Evolutionary conservation across 78 protist species (phyloP).

Genomic region (Dictyostelium firmibasis): DNA sequence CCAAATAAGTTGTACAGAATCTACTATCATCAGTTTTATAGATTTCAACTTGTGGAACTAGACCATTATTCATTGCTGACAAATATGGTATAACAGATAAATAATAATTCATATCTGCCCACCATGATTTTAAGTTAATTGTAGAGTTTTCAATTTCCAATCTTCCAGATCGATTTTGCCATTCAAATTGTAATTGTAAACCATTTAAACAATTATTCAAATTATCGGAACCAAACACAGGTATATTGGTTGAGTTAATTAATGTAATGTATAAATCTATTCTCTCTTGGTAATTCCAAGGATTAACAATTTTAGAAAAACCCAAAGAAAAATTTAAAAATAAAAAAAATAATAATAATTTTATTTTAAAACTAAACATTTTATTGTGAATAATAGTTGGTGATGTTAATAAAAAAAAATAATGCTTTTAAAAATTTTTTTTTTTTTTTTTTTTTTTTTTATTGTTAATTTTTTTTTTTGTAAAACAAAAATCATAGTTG

Average conservation of each 20-base stretch:
- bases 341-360: not conserved
- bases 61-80: not conserved
- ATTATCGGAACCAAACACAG: slow-evolving; percentile 22
- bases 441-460: no score
- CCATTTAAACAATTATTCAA: slow-evolving; percentile 35
- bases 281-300: slow-evolving; percentile 35
- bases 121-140: slow-evolving; percentile 11
- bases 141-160: not conserved
- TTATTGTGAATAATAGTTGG: not conserved
- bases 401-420: no score
- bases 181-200: slow-evolving; percentile 16
- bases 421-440: no score
- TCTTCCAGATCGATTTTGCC: slow-evolving; percentile 55
- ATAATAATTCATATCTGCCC: slow-evolving; percentile 67
- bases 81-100: slow-evolving; percentile 51
- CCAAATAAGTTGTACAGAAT: slow-evolving; percentile 9
- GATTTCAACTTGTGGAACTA: slow-evolving; percentile 33
- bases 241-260: not conserved
- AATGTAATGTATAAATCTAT: not conserved
- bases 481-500: no score
- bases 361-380: not conserved
- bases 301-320: slow-evolving; percentile 11
- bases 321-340: not conserved
- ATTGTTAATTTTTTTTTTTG: no score
- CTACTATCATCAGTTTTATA: not conserved